phyloP scores from a whole-genome alignment of 1,139 yeast species.

The Lodderomyces orthopsilosis region DNA sequence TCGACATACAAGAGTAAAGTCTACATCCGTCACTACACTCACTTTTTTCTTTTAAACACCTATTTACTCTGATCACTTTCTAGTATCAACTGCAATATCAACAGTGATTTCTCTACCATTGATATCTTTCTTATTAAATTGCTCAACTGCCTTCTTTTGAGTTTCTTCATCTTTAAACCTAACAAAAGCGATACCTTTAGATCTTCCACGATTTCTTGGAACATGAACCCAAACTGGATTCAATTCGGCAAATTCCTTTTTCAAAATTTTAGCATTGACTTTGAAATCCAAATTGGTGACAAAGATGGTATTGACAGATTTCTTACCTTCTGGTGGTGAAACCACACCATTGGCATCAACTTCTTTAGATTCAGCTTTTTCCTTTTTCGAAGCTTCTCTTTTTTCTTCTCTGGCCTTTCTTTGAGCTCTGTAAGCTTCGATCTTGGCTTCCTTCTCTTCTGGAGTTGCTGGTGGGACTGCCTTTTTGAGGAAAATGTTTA shows the following conservation, averaged over 20 bases:
- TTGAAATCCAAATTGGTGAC: constrained; percentile 56
- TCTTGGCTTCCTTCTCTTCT: constrained; percentile 41
- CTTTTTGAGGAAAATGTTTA: constrained; percentile 48
- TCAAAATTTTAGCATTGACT: constrained; percentile 44
- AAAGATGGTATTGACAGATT: constrained; percentile 55
- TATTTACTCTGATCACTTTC: constrained; percentile 14
- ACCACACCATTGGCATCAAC: too few relatives aligned
- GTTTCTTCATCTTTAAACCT: constrained; percentile 47
- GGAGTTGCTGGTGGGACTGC: constrained; percentile 54
- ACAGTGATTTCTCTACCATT: constrained; percentile 55
- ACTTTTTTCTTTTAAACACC: constrained; percentile 4
- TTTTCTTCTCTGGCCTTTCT: constrained; percentile 21
- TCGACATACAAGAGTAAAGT: too few relatives aligned
- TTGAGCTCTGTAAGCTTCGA: constrained; percentile 38
- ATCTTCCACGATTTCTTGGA: constrained; percentile 44
- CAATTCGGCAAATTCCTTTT: constrained; percentile 42
- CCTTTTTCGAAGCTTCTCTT: constrained; percentile 18
- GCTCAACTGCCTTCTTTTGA: constrained; percentile 48
- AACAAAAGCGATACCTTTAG: constrained; percentile 65
- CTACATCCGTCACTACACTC: constrained; percentile 6
- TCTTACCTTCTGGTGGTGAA: constrained; percentile 41
- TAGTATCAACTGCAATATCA: constrained; percentile 56
- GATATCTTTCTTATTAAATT: constrained; percentile 51
- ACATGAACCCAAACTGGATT: constrained; percentile 57
- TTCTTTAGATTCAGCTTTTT: constrained; percentile 7